Evolutionary conservation across 495 filamentous ascomycete genomes (phyloP), one percentile per base, ranked within the genome.

Genomic region (Pyrenula aspistea): DNA sequence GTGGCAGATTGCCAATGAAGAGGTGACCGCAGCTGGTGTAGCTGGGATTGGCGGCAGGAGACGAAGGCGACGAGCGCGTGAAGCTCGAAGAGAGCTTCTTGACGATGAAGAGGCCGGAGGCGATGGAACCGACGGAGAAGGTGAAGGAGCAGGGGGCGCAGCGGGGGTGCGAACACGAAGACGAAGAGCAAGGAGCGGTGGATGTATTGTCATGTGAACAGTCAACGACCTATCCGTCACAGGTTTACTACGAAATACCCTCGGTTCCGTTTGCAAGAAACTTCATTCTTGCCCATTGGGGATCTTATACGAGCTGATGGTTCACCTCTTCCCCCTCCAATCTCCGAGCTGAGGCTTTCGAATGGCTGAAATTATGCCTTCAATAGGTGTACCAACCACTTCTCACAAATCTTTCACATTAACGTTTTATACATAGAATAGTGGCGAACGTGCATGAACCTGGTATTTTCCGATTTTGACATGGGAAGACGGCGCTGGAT

Each of bases 1-100:
- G 25, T 92, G 90, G 60, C 97, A 96, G 93, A 85, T 92, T 70
- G 83, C 87, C 3, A 86, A 79, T 22, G 88, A 96, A 62, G 94
- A 96, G 64, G 88, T 86, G 0, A 88, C 86, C 0, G 79, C 78
- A 1, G 80, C 78, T 2, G 89, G 87, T 2, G 80, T 79, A 2
- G 75, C 62, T 0, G 83, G 81, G 0, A 75, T 73, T 0, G 81
- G 82, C 1, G 69, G 74, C 0, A 74, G 90, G 42, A 71, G 91
- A 56, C 71, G 91, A 52, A 74, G 90, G 59, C 73, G 91, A 24
- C 77, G 89, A 54, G 85, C 86, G 2, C 77, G 88, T 24, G 88
- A 93, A 66, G 89, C 91, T 10, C 79, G 83, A 65, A 72, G 82
- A 64, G 71, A 86, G 47, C 86, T 88, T 66, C 71, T 77, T 52